Evolutionary conservation across 257 asterid species (phyloP).

Genomic region (Solanum chaucha): DNA sequence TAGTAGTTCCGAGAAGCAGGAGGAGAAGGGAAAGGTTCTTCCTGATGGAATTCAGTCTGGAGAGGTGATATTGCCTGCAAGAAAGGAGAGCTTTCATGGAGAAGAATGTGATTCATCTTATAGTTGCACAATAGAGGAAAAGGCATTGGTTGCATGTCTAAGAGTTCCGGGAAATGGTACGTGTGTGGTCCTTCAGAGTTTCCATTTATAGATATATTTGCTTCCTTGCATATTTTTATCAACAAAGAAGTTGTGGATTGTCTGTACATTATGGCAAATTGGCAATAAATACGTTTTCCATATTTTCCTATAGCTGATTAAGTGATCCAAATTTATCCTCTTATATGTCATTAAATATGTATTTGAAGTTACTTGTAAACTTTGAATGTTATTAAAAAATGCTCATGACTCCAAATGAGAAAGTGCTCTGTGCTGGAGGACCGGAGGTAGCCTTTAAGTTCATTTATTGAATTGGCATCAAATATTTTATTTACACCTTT

Average conservation of each 20-base stretch:
- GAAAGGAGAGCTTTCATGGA: constrained; percentile 16
- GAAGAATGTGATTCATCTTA: constrained; percentile 76
- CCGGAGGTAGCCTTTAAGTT: neutral
- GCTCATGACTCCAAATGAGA: neutral
- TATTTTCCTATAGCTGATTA: neutral
- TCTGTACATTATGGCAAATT: neutral
- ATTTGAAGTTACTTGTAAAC: neutral
- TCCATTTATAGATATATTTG: neutral
- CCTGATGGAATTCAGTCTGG: constrained; percentile 11
- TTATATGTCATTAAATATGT: neutral
- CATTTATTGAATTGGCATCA: neutral
- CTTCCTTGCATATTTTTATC: neutral
- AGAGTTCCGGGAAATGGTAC: constrained; percentile 89
- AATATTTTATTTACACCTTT: neutral
- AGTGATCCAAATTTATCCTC: neutral
- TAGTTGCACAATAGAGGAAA: constrained; percentile 58
- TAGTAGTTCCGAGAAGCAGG: constrained; percentile 8
- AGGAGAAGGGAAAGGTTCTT: constrained; percentile 21
- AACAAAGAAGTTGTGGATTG: neutral
- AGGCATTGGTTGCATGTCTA: constrained; percentile 68
- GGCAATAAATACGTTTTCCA: neutral
- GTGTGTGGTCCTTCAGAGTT: neutral
- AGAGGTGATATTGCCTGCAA: constrained; percentile 16
- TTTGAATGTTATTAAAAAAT: neutral
- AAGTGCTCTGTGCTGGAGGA: neutral